These are phyloP conservation scores for Erodium trifolium DNA, from an alignment of 441 rosid species.

Conservation along the genomic window DNA sequence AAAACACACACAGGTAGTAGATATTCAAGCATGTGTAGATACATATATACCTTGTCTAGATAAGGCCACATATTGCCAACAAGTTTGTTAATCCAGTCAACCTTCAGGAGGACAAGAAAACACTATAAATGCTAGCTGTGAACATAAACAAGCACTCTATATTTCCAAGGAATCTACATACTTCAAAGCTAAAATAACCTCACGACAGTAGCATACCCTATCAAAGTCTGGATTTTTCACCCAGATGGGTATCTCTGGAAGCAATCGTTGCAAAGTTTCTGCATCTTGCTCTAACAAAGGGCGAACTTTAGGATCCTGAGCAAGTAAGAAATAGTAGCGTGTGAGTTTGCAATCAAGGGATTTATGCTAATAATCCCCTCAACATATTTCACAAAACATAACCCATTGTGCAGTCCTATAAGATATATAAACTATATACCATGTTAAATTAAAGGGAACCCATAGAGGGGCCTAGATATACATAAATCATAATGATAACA, in stretches of 20 bases:
- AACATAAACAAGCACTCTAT: not conserved
- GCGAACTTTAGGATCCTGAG: slow-evolving; percentile 49
- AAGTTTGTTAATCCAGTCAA: slow-evolving; percentile 67
- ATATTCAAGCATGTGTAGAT: slow-evolving; percentile 8
- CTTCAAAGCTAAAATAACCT: not conserved
- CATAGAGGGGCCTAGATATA: not conserved
- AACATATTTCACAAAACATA: not conserved
- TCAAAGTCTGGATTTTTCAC: slow-evolving; percentile 69
- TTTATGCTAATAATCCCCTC: slow-evolving; percentile 1
- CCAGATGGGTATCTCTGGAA: slow-evolving; percentile 60
- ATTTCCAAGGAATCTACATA: not conserved
- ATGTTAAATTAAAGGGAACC: too few species aligned
- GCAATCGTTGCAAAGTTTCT: slow-evolving; percentile 13
- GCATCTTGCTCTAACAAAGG: slow-evolving; percentile 54
- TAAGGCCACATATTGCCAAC: slow-evolving; percentile 60
- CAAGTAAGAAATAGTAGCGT: not conserved
- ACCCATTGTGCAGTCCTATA: not conserved
- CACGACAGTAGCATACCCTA: slow-evolving; percentile 39
- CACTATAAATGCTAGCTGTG: slow-evolving; percentile 10
- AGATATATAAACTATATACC: too few species aligned
- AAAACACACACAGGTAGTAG: not conserved
- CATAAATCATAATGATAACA: too few species aligned
- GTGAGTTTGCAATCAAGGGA: not conserved
- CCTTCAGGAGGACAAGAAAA: slow-evolving; percentile 27
- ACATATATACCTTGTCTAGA: slow-evolving; percentile 37